Percentiles rank a stretch among this genome's conserved stretches.
phyloP scores from a whole-genome alignment of 345 rosid genomes.

The Acer negundo region DNA sequence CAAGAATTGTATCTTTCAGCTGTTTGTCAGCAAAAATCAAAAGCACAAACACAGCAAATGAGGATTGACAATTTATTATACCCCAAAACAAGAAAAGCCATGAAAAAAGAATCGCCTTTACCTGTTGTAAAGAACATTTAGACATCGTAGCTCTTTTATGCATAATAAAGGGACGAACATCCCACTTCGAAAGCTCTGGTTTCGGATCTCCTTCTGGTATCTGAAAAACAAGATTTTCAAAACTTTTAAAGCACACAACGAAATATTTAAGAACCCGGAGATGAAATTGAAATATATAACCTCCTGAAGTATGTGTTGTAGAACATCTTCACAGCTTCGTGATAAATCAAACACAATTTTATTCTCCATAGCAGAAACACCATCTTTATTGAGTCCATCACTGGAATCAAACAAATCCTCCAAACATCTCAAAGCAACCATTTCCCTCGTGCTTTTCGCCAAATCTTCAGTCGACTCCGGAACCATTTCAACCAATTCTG shows the following conservation, averaged over 20 bases:
- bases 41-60: conserved; percentile 11
- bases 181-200: conserved; percentile 47
- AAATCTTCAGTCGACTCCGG: conserved; percentile 36
- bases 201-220: conserved; percentile 30
- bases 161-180: conserved; percentile 44
- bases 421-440: conserved; percentile 59
- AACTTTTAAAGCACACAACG: neutral
- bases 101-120: conserved; percentile 15
- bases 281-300: conserved; percentile 26
- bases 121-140: conserved; percentile 50
- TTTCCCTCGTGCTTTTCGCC: conserved; percentile 42
- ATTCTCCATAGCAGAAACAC: conserved; percentile 21
- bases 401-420: conserved; percentile 45
- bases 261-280: neutral
- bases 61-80: neutral
- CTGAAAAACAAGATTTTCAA: conserved; percentile 25
- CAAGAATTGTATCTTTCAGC: conserved; percentile 47
- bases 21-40: conserved; percentile 27
- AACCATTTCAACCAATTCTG: conserved; percentile 50
- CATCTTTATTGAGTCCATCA: conserved; percentile 15
- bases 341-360: conserved; percentile 36
- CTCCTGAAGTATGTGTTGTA: conserved; percentile 36
- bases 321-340: conserved; percentile 48
- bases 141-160: conserved; percentile 58
- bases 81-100: conserved; percentile 3